A percentile compares a stretch with the other conserved stretches of the same genome.
phyloP scores from a whole-genome alignment of 1,284 basidiomycete genomes.

The Papiliotrema fonsecae region DNA sequence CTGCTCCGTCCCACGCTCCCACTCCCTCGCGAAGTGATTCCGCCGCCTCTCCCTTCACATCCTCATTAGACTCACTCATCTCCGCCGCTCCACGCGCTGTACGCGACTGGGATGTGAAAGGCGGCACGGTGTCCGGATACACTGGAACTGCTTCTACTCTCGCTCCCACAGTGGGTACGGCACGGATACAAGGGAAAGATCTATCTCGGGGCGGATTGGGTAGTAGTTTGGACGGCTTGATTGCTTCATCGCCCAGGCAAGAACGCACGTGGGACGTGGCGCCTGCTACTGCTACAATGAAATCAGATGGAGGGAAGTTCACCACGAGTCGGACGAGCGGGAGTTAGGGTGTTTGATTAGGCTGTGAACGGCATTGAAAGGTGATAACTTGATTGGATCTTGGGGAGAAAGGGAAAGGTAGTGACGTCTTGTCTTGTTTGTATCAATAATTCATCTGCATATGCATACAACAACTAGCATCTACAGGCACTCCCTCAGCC shows the following conservation, averaged over 20 bases:
- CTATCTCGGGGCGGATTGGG: constrained; percentile 6
- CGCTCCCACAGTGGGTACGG: neutral
- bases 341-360: neutral
- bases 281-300: neutral
- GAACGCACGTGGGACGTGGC: constrained; percentile 7
- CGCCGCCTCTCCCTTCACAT: neutral
- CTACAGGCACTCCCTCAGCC: too few relatives aligned
- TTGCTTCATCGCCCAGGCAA: constrained; percentile 4
- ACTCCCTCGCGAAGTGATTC: neutral
- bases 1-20: too few relatives aligned
- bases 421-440: too few relatives aligned
- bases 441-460: neutral
- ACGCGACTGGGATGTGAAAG: constrained; percentile 4
- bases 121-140: constrained; percentile 4
- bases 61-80: constrained; percentile 7
- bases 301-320: constrained; percentile 2
- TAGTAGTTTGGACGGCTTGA: constrained; percentile 4
- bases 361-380: neutral
- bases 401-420: too few relatives aligned
- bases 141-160: neutral
- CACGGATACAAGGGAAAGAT: neutral
- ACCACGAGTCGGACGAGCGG: constrained; percentile 7
- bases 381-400: neutral
- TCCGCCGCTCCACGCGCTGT: constrained; percentile 4
- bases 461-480: neutral